Percentiles rank a stretch among this genome's conserved stretches.
Conservation (phyloP, 2,329 filamentous ascomycete genomes). For the Diaporthe ilicicola region DNA sequence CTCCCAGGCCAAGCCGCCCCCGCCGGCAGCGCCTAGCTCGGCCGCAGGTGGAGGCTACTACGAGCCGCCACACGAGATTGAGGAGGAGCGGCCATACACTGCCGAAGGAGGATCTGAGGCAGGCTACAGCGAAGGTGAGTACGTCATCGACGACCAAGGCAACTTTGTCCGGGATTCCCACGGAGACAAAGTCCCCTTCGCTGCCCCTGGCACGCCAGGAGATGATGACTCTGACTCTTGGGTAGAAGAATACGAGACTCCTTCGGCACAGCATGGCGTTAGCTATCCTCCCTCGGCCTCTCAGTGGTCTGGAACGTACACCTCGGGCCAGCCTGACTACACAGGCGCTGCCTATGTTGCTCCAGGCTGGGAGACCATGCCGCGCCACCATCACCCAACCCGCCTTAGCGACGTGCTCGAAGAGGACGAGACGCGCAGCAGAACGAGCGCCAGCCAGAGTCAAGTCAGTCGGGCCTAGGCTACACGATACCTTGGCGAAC, state of each 20-base stretch:
- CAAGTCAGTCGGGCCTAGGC: slow-evolving; percentile 59
- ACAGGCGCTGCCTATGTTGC: slow-evolving; percentile 71
- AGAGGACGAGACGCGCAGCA: slow-evolving; percentile 83
- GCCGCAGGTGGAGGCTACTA: slow-evolving; percentile 50
- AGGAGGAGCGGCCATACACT: slow-evolving; percentile 54
- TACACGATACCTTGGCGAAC: background rate
- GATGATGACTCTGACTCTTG: slow-evolving; percentile 58
- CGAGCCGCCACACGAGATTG: slow-evolving; percentile 53
- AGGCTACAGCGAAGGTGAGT: slow-evolving; percentile 76
- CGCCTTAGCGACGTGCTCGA: slow-evolving; percentile 88
- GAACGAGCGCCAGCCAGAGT: slow-evolving; percentile 76
- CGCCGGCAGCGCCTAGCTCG: slow-evolving; percentile 47
- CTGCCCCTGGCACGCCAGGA: slow-evolving; percentile 52
- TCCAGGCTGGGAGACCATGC: slow-evolving; percentile 78
- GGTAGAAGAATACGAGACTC: slow-evolving; percentile 66
- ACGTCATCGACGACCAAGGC: slow-evolving; percentile 69
- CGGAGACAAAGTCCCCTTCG: slow-evolving; percentile 66
- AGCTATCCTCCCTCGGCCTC: slow-evolving; percentile 48
- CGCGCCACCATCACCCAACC: slow-evolving; percentile 86
- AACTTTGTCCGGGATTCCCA: slow-evolving; percentile 68
- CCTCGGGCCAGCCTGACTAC: slow-evolving; percentile 64
- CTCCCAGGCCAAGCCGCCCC: slow-evolving; percentile 40
- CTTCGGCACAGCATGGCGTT: slow-evolving; percentile 51
- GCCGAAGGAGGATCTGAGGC: slow-evolving; percentile 63
- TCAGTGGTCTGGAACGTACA: slow-evolving; percentile 54